Evolutionary conservation across 257 asterid genomes (phyloP).

Genomic region (Rauvolfia tetraphylla): DNA sequence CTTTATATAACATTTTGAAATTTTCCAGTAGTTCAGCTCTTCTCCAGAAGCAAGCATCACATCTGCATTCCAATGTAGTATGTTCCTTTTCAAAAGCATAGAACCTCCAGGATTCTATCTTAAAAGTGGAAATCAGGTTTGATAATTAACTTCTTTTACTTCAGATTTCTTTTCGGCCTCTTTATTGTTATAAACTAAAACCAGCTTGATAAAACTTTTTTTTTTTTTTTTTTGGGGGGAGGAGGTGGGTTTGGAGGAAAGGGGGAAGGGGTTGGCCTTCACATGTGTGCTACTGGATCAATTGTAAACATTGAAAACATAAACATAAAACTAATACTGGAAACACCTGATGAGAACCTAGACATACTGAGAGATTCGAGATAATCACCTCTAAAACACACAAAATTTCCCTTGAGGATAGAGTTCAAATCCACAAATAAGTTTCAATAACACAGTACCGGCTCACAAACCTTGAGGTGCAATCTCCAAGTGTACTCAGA

Average conservation of each 20-base stretch:
- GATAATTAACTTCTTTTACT: too few relatives aligned
- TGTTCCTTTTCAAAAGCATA: neutral
- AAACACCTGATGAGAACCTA: neutral
- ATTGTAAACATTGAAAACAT: neutral
- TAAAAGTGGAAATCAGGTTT: too few relatives aligned
- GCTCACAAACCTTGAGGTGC: neutral
- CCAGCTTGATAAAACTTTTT: neutral
- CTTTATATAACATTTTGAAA: neutral
- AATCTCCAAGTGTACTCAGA: neutral
- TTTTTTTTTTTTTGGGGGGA: too few relatives aligned
- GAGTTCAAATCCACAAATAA: neutral
- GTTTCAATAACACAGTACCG: conserved; percentile 1
- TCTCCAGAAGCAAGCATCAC: neutral
- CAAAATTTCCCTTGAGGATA: neutral
- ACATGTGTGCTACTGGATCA: neutral
- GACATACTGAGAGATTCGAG: neutral
- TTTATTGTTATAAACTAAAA: too few relatives aligned
- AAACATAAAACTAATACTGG: neutral
- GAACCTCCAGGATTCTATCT: neutral
- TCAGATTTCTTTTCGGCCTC: too few relatives aligned
- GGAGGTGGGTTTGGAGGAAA: too few relatives aligned
- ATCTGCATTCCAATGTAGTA: neutral
- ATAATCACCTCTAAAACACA: neutral
- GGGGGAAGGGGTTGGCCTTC: too few relatives aligned
- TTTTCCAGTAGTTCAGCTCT: neutral